These are phyloP conservation scores for Phylloporus rhodoxanthus DNA, from an alignment of 768 basidiomycete species.

Conservation along the genomic window DNA sequence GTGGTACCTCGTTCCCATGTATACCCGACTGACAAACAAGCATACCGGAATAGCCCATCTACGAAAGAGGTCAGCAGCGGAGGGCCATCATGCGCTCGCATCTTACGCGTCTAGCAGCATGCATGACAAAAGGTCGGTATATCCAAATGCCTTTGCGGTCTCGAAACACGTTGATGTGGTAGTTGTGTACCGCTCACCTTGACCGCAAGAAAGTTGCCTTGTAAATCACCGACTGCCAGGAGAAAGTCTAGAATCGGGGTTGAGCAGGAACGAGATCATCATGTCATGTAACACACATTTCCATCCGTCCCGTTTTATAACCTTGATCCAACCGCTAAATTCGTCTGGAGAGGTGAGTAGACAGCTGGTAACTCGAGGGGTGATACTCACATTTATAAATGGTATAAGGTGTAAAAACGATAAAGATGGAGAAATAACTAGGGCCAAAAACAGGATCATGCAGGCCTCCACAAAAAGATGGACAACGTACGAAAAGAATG, in stretches of 20 bases:
- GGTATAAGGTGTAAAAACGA: conserved; percentile 82
- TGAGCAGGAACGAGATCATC: not conserved
- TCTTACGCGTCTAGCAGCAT: conserved; percentile 85
- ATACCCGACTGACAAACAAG: conserved; percentile 72
- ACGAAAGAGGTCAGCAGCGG: conserved; percentile 1
- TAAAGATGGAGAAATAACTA: conserved; percentile 70
- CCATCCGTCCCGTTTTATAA: conserved; percentile 78
- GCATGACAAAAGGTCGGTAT: conserved; percentile 80
- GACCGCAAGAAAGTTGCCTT: conserved; percentile 81
- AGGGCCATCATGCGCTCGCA: too few species aligned
- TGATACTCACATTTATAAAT: conserved; percentile 68
- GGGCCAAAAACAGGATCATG: not conserved
- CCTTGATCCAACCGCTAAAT: conserved; percentile 67
- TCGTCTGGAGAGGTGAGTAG: conserved; percentile 49
- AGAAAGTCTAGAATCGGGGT: conserved; percentile 54
- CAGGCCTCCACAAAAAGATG: not conserved
- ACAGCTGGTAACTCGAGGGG: not conserved
- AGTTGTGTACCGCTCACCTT: conserved; percentile 43
- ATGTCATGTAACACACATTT: conserved; percentile 52
- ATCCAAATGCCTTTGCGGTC: conserved; percentile 58
- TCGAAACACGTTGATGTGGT: not conserved
- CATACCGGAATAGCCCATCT: conserved; percentile 89
- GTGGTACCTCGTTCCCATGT: conserved; percentile 71
- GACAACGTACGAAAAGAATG: conserved; percentile 62
- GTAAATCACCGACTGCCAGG: conserved; percentile 74